Conservation (phyloP, 2,329 filamentous ascomycete genomes). For the Leptosphaerulina australis region DNA sequence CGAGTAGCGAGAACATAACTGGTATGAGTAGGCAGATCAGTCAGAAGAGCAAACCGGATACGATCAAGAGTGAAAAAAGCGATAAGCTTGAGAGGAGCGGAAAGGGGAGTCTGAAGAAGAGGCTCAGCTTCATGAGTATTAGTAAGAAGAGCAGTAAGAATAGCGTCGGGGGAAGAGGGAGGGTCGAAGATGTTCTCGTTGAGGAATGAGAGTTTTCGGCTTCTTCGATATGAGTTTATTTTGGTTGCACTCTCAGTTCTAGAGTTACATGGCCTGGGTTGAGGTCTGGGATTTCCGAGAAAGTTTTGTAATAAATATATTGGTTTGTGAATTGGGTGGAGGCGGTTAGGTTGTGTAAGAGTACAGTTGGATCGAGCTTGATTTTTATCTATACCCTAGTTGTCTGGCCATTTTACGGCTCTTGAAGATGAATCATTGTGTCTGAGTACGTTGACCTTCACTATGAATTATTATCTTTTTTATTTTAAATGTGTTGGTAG, state of each 20-base stretch:
- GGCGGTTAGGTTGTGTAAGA: not conserved
- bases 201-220: constrained; percentile 35
- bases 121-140: constrained; percentile 77
- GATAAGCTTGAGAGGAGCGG: constrained; percentile 55
- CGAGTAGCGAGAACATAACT: constrained; percentile 16
- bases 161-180: constrained; percentile 46
- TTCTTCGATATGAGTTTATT: not conserved
- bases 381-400: constrained; percentile 16
- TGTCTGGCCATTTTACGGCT: constrained; percentile 2
- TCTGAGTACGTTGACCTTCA: not conserved
- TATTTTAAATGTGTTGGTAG: no score
- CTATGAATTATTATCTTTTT: not conserved
- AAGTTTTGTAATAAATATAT: constrained; percentile 7
- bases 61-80: constrained; percentile 50
- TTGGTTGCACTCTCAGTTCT: not conserved
- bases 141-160: constrained; percentile 70
- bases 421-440: not conserved
- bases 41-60: constrained; percentile 34
- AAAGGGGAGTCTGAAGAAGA: constrained; percentile 68
- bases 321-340: not conserved
- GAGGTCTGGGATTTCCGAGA: not conserved
- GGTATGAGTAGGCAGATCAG: constrained; percentile 20
- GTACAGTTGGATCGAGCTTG: constrained; percentile 10
- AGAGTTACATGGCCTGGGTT: not conserved
- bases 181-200: constrained; percentile 37